Base-by-base conservation (phyloP, 768 basidiomycete genomes). In the Mrakia frigida region DNA sequence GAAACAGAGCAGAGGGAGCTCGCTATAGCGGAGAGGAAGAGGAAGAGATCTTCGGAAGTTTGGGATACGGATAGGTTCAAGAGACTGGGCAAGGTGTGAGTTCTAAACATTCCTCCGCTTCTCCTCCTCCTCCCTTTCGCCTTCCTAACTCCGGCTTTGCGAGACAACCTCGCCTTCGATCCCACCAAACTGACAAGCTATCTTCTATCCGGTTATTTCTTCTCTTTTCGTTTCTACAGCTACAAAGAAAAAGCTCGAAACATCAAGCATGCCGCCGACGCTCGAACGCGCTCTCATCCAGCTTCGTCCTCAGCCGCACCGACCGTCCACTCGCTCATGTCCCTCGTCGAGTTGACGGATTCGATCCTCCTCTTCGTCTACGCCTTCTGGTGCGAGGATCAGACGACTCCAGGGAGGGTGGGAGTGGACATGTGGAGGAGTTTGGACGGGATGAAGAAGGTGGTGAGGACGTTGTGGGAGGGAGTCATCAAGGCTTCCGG, bases 321-420 rank as follows among this genome's bases (percentile, higher is more conserved):
- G 25, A 65, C 77, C 39, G 35, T 56, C 18, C 43, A 68, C n/a
- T 61, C 77, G 6, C 31, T 78, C 28, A 39, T 74, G 53, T 50
- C 67, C 2, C 69, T 78, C 39, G 73, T 73, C 46, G 77, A 78
- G 77, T 28, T 74, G 37, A 78, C 77, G 53, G 77, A 78, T 68
- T 74, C 73, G 31, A 74, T 78, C 68, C 73, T 78, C n/a, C 73
- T 78, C 31, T 78, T 73, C 53, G 73, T 78, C 11, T 78, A 78
- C 68, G 77, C 77, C 35, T 78, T 78, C 67, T 78, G 77, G 77
- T 53, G 53, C 28, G 77, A 74, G 50, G 77, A 78, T 25, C 73
- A 74, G 35, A 63, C 73, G 5, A 61, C 77, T 11, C 71, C 71
- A 21, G 77, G 77, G 14, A 53, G 77, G 46, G 73, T 78, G 67